Evolutionary conservation across 768 basidiomycete genomes (phyloP), one percentile per base, ranked within the genome.

Genomic region (Paxillus ammoniavirescens): DNA sequence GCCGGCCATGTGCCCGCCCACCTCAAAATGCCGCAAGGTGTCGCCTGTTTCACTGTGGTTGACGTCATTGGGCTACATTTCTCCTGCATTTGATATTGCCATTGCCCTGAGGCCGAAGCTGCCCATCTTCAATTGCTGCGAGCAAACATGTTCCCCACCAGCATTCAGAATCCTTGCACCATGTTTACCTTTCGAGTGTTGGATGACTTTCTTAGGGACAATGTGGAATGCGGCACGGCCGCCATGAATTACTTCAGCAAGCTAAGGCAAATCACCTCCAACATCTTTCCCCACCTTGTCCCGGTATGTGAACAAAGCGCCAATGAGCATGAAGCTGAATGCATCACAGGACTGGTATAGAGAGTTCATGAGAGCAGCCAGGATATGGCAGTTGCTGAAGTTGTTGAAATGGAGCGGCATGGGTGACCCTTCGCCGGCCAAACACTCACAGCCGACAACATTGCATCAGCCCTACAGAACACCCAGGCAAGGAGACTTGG

Each of bases 401-500:
- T 40, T 62, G 10, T 5, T 55, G 0, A 71, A 68, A 48, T 62
- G 61, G 57, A 37, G 40, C 4, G 59, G 58, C 0, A 61, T 57
- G 4, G 49, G 44, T 0, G 51, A 26, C 26, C 26, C 3, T 1
- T 26, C 26, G 6, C 26, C 26, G 5, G 26, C 26, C 5, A 4
- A 26, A 26, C 6, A 6, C 2, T 5, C 5, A 6, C 26, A 26
- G 26, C 26, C 3, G 6, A 2, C 2, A 26, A 26, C 26, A 4
- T 26, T 6, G 5, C 26, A 26, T 63, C 14, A 9, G 12, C 12
- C 31, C 10, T 6, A 33, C 26, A 2, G 31, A 33, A 12, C 9
- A 2, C 1, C 2, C 2, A 9, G 31, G 2, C 9, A 2, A 9
- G 31, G 31, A 12, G 9, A 33, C 9, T 12, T 33, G 31, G 31